Conservation (phyloP, 2,329 filamentous ascomycete species). For the Diaporthe destruens region DNA sequence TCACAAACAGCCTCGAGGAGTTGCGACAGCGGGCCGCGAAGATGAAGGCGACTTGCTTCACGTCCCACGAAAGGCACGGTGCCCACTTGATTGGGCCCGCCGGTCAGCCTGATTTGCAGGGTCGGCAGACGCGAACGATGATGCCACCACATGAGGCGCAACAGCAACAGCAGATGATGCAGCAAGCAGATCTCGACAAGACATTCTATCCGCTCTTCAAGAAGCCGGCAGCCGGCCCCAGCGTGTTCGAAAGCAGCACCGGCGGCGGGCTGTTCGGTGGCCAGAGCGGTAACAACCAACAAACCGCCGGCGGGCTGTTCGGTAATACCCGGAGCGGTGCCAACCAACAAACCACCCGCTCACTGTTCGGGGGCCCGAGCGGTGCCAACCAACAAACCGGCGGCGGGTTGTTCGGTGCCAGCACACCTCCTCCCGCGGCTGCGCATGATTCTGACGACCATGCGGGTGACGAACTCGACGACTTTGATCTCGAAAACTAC, state of each 20-base stretch:
- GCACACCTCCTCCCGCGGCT: not conserved
- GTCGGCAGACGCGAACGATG: too few species aligned
- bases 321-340: not conserved
- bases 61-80: not conserved
- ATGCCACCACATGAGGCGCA: too few species aligned
- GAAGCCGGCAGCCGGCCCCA: too few species aligned
- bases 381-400: too few species aligned
- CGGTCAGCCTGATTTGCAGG: too few species aligned
- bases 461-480: conserved; percentile 42
- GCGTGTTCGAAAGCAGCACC: not conserved
- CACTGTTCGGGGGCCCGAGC: too few species aligned
- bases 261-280: too few species aligned
- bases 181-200: too few species aligned
- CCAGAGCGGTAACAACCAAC: too few species aligned
- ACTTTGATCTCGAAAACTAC: not conserved
- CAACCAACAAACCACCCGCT: too few species aligned
- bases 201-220: too few species aligned
- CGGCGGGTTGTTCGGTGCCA: not conserved
- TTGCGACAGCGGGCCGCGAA: conserved; percentile 49
- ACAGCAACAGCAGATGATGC: too few species aligned
- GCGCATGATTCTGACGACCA: not conserved
- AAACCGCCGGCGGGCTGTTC: not conserved
- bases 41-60: conserved; percentile 28
- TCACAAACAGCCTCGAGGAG: conserved; percentile 57
- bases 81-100: not conserved